Conservation (phyloP, 331 rosid species). For the Arachis monticola region DNA sequence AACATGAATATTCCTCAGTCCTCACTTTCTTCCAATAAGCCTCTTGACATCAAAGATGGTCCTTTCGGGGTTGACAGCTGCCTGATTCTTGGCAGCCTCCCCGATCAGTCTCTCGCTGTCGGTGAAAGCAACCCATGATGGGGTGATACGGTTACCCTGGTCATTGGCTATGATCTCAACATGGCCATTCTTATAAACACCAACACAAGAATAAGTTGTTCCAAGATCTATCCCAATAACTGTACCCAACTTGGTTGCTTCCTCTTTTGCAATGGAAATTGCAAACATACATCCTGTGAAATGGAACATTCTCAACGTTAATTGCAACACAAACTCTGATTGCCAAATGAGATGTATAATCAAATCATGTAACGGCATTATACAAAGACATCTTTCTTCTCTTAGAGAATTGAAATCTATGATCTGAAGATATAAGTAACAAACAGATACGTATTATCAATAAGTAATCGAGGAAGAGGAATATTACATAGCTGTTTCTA, state of each 20-base stretch:
- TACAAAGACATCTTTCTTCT: no score
- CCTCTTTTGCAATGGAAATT: constrained; percentile 86
- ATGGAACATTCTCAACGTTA: no score
- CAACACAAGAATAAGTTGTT: constrained; percentile 93
- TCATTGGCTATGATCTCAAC: constrained; percentile 97
- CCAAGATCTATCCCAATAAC: constrained; percentile 95
- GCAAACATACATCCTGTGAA: constrained; percentile 73
- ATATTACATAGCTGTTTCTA: no score
- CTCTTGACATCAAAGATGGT: no score
- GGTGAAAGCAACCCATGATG: constrained; percentile 88
- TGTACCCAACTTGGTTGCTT: constrained; percentile 79
- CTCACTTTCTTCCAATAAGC: constrained; percentile 59
- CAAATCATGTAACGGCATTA: no score
- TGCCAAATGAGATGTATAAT: no score
- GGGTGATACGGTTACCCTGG: constrained; percentile 97
- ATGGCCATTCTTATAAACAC: constrained; percentile 88
- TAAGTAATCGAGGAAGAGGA: no score
- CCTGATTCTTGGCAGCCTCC: constrained; percentile 97
- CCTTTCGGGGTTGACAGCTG: constrained; percentile 87
- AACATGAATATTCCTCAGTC: neutral
- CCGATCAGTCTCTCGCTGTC: constrained; percentile 86
- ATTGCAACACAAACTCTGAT: no score
- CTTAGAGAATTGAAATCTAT: no score
- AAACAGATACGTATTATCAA: no score
- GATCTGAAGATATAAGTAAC: no score